These are phyloP conservation scores for Fusarium udum DNA, from an alignment of 2,329 filamentous ascomycete genomes.

Conservation along the genomic window DNA sequence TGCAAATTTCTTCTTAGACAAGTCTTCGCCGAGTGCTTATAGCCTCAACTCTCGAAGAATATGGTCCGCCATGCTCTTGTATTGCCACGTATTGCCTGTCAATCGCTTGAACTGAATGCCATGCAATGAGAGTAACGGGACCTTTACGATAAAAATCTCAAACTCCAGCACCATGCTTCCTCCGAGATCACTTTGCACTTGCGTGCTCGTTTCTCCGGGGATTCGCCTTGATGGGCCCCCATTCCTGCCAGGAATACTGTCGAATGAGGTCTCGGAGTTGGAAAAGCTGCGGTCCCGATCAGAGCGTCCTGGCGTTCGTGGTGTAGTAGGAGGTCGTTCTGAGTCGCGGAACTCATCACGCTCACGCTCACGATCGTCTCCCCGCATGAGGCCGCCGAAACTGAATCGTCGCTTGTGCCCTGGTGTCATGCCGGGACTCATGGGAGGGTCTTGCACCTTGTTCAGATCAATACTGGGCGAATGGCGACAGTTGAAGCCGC, in stretches of 20 bases:
- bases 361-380: conserved; percentile 71
- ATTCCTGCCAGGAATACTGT: conserved; percentile 69
- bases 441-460: conserved; percentile 71
- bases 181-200: conserved; percentile 89
- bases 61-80: conserved; percentile 97
- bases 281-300: conserved; percentile 78
- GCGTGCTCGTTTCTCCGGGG: conserved; percentile 88
- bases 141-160: conserved; percentile 97
- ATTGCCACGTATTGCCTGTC: conserved; percentile 95
- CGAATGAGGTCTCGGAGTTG: conserved; percentile 86
- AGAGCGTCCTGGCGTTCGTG: conserved; percentile 56
- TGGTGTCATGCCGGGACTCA: conserved; percentile 64
- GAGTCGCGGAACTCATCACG: conserved; percentile 77
- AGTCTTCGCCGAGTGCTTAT: conserved; percentile 68
- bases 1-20: neutral
- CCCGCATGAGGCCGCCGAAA: conserved; percentile 73
- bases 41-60: conserved; percentile 88
- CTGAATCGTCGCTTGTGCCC: conserved; percentile 82
- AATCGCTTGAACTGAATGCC: conserved; percentile 99
- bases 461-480: conserved; percentile 89
- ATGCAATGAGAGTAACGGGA: conserved; percentile 89
- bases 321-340: conserved; percentile 52
- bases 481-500: conserved; percentile 90
- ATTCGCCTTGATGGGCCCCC: conserved; percentile 64
- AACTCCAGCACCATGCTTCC: conserved; percentile 87